Evolutionary conservation across 768 basidiomycete species (phyloP).

Genomic region (Russula sp.): DNA sequence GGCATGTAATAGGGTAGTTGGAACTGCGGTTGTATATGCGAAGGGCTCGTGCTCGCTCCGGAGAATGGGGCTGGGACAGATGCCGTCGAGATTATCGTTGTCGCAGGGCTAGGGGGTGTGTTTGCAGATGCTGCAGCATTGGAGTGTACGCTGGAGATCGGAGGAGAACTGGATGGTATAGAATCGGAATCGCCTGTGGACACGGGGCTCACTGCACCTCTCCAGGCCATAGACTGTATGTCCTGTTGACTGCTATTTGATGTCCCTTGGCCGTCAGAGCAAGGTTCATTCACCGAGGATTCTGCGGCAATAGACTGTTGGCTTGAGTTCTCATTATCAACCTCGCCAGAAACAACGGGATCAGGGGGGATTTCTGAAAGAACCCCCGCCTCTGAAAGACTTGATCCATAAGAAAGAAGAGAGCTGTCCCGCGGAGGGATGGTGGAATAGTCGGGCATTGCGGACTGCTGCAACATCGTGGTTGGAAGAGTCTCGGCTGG

Average conservation of each 20-base stretch:
- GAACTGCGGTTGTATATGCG: constrained; percentile 24
- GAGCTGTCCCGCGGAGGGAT: constrained; percentile 3
- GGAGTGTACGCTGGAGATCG: constrained; percentile 1
- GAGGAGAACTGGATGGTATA: constrained; percentile 1
- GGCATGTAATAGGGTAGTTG: constrained; percentile 37
- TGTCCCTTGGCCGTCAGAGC: not conserved
- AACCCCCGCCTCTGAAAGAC: not conserved
- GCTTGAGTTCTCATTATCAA: not conserved
- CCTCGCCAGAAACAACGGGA: not conserved
- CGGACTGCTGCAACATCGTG: not conserved
- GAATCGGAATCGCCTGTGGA: constrained; percentile 11
- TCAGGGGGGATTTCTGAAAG: not conserved
- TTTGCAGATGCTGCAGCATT: not conserved
- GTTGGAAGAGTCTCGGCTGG: not conserved
- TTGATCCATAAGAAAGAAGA: constrained; percentile 6
- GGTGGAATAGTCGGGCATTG: not conserved
- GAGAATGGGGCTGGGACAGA: not conserved
- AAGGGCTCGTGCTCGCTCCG: constrained; percentile 23
- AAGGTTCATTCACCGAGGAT: not conserved
- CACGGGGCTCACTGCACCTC: constrained; percentile 5
- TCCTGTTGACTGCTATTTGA: not conserved
- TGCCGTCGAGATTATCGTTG: not conserved
- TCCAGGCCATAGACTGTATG: constrained; percentile 7
- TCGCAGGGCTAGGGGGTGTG: constrained; percentile 6
- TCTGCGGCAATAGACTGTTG: not conserved